Base-by-base conservation (phyloP, 495 filamentous ascomycete genomes). In the Penicillium riverlandense region DNA sequence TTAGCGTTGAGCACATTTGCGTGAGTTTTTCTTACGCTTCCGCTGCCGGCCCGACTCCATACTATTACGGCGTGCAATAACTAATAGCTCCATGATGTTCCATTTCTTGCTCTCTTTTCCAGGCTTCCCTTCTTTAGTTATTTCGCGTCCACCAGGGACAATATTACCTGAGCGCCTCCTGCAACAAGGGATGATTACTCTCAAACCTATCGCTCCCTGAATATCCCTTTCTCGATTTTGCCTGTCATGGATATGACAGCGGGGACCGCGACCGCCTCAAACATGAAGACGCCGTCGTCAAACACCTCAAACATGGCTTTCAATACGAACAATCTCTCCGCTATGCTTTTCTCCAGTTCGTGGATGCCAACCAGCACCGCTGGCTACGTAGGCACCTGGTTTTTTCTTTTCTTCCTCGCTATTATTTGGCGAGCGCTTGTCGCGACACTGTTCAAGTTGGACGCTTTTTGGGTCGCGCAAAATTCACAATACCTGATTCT, bases 301-400 rank as follows among this genome's bases (percentile, higher is more conserved):
- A 42, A 37, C 9, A 40, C 47, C 29, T 56, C 56, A 54, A 41
- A 45, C 13, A 73, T 74, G 70, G 12, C 68, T 57, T 54, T 63
- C 37, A 95, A 95, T 71, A 78, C 75, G 44, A 82, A 74, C 53
- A 61, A 67, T 45, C 81, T 77, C 36, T 66, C 56, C 48, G 90
- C 86, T 0, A 71, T 89, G 1, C 79, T 96, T 48, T 96, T 78
- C 74, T 85, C 86, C 7, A 50, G 66, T 0, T 48, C 63, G 29
- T 96, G 90, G 89, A 82, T 80, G 6, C 91, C 90, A 9, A 67
- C 55, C 7, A 77, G 64, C 12, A 70, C 74, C 0, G 85, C 84
- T 41, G 52, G 69, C 40, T 96, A 96, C 59, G 88, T 85, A 6
- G 88, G 76, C 33, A 91, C 87, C 31, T 94, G 90, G 63, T 84